These are phyloP conservation scores for Cyclostephanos invisitatus DNA, from an alignment of 108 stramenopile species.

Conservation along the genomic window DNA sequence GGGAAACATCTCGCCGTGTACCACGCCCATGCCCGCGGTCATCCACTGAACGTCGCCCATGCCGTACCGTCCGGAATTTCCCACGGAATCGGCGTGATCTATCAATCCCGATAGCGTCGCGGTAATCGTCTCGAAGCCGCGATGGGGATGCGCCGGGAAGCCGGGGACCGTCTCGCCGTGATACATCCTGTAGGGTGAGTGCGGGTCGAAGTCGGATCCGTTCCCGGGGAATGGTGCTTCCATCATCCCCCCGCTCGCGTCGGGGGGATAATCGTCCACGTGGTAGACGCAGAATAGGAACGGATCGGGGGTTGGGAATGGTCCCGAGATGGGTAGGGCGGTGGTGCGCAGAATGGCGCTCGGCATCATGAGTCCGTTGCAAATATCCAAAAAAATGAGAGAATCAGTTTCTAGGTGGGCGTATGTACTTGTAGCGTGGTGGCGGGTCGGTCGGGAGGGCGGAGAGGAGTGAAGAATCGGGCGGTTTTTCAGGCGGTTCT, in stretches of 20 bases:
- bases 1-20: constrained; percentile 82
- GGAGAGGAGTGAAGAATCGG: too few species aligned
- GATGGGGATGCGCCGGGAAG: constrained; percentile 77
- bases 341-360: constrained; percentile 44
- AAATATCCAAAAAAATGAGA: too few species aligned
- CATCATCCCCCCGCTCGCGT: constrained; percentile 48
- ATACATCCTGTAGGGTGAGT: constrained; percentile 65
- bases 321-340: constrained; percentile 52
- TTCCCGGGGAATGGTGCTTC: constrained; percentile 52
- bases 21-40: constrained; percentile 84
- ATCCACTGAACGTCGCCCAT: constrained; percentile 89
- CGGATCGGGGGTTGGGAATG: constrained; percentile 76
- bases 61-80: constrained; percentile 73
- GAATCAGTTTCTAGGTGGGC: too few species aligned
- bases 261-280: constrained; percentile 72
- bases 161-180: constrained; percentile 66
- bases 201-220: constrained; percentile 63
- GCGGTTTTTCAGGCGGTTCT: too few species aligned
- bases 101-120: constrained; percentile 73
- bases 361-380: neutral
- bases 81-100: constrained; percentile 77
- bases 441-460: too few species aligned
- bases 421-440: too few species aligned
- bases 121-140: constrained; percentile 91
- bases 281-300: constrained; percentile 88